These are phyloP conservation scores for Irpex rosettiformis DNA, from an alignment of 1,284 basidiomycete genomes.

Conservation along the genomic window DNA sequence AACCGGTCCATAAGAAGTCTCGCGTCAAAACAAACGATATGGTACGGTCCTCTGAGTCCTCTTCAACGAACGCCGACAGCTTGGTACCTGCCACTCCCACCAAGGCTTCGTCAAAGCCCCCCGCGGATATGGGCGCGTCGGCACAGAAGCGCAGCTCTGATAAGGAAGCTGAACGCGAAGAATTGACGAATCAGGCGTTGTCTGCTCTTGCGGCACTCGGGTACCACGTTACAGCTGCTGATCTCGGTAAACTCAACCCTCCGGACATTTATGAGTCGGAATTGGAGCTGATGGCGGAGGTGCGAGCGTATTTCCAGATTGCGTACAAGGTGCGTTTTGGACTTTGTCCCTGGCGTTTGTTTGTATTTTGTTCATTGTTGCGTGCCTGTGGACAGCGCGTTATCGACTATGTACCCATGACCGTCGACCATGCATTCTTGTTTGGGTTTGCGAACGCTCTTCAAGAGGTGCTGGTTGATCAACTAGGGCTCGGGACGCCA, in stretches of 20 bases:
- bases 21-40: not conserved
- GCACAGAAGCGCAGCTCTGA: not conserved
- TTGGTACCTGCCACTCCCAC: not conserved
- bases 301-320: constrained; percentile 49
- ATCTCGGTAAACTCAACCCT: constrained; percentile 36
- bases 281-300: constrained; percentile 47
- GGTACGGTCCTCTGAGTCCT: too few species aligned
- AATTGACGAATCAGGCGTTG: constrained; percentile 23
- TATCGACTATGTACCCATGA: constrained; percentile 42
- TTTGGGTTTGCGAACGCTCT: constrained; percentile 32
- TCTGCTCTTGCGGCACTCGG: constrained; percentile 32
- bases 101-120: not conserved
- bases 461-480: constrained; percentile 34
- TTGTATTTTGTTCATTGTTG: not conserved
- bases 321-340: constrained; percentile 37
- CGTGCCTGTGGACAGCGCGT: constrained; percentile 31
- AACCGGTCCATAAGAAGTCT: not conserved
- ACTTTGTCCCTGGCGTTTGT: not conserved
- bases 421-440: constrained; percentile 42
- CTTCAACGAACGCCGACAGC: too few species aligned
- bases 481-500: constrained; percentile 35
- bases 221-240: constrained; percentile 28
- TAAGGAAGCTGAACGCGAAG: constrained; percentile 8
- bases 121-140: too few species aligned
- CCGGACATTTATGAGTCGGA: constrained; percentile 43